These are phyloP conservation scores for Fomitopsis betulina DNA, from an alignment of 1,284 basidiomycete species.

Conservation along the genomic window DNA sequence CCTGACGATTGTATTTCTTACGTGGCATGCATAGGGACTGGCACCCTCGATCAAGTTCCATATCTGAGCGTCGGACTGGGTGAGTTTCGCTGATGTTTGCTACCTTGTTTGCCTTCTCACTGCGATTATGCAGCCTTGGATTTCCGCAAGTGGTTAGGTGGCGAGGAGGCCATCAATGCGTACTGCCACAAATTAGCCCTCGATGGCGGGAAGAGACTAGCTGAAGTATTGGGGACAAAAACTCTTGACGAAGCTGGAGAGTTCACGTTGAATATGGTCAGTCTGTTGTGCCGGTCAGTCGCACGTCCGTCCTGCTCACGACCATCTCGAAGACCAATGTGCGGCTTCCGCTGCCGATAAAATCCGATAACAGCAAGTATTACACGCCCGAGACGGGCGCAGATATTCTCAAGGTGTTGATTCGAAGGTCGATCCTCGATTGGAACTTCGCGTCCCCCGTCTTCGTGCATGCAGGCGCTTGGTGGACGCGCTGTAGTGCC, in stretches of 20 bases:
- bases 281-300: conserved; percentile 10
- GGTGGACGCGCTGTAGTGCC: conserved; percentile 69
- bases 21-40: conserved; percentile 49
- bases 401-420: conserved; percentile 32
- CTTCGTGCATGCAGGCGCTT: conserved; percentile 51
- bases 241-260: conserved; percentile 58
- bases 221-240: conserved; percentile 59
- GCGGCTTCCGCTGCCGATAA: conserved; percentile 23
- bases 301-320: background rate
- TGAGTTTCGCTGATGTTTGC: conserved; percentile 22
- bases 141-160: conserved; percentile 80
- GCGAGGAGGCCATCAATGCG: conserved; percentile 73
- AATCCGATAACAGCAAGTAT: conserved; percentile 11
- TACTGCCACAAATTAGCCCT: conserved; percentile 77
- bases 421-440: conserved; percentile 34
- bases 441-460: conserved; percentile 41
- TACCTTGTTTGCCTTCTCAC: conserved; percentile 2
- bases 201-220: conserved; percentile 64
- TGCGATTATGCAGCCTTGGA: conserved; percentile 49
- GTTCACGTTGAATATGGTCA: conserved; percentile 72
- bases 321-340: conserved; percentile 32
- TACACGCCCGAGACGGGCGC: conserved; percentile 15
- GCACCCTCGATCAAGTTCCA: conserved; percentile 56
- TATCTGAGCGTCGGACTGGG: conserved; percentile 53
- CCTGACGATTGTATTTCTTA: background rate